Evolutionary conservation across 2,329 filamentous ascomycete species (phyloP).

Genomic region (Beauveria australis): DNA sequence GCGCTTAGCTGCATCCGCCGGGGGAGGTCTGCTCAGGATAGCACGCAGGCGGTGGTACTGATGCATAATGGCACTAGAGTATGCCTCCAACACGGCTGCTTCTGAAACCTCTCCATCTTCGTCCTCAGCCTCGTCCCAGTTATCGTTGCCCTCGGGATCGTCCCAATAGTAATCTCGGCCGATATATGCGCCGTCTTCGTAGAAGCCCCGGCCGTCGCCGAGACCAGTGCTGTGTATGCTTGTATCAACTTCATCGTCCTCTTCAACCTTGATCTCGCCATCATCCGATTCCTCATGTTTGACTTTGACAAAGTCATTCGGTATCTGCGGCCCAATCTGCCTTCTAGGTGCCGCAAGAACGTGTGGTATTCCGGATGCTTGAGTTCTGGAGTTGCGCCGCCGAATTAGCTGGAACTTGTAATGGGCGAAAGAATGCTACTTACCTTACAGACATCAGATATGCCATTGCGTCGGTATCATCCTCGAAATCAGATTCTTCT

Average conservation of each 20-base stretch:
- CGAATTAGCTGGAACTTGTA: not conserved
- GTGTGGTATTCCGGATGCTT: slow-evolving; percentile 67
- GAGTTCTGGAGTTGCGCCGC: slow-evolving; percentile 44
- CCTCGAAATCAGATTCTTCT: slow-evolving; percentile 58
- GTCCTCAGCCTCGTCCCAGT: slow-evolving; percentile 20
- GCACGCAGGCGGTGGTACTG: slow-evolving; percentile 60
- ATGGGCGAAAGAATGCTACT: slow-evolving; percentile 22
- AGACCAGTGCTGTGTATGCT: slow-evolving; percentile 39
- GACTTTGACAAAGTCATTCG: slow-evolving; percentile 27
- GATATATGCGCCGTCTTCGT: slow-evolving; percentile 72
- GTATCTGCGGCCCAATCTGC: slow-evolving; percentile 44
- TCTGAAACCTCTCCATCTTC: slow-evolving; percentile 21
- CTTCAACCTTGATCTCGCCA: slow-evolving; percentile 20
- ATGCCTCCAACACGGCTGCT: slow-evolving; percentile 51
- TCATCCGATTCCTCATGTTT: slow-evolving; percentile 22
- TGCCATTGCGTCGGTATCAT: slow-evolving; percentile 58
- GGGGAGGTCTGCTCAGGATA: slow-evolving; percentile 48
- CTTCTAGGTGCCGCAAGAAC: slow-evolving; percentile 57
- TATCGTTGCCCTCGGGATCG: slow-evolving; percentile 19
- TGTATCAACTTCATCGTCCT: slow-evolving; percentile 27
- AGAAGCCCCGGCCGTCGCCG: slow-evolving; percentile 55
- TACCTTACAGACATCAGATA: slow-evolving; percentile 67
- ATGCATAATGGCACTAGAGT: slow-evolving; percentile 56
- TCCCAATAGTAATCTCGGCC: slow-evolving; percentile 40
- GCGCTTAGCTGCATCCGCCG: slow-evolving; percentile 40